A percentile compares a stretch with the other conserved stretches of the same genome.
Conservation (phyloP, 2,329 filamentous ascomycete species). For the Botrytis sinoallii region DNA sequence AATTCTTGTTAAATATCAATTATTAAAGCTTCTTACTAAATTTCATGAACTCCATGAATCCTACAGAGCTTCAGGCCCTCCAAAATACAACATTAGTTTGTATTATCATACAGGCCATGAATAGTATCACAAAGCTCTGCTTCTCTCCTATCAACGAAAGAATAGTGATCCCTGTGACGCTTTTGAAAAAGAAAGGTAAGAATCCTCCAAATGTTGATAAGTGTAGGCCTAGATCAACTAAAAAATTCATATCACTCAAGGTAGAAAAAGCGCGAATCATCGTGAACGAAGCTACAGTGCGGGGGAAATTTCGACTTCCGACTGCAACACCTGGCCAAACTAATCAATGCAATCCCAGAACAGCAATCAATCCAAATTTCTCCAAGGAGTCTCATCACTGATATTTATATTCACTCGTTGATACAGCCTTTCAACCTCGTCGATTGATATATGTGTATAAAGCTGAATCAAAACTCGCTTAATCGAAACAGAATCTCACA, state of each 20-base stretch:
- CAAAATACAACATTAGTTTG: neutral
- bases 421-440: neutral
- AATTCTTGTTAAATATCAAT: neutral
- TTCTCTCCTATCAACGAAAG: neutral
- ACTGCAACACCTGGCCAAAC: neutral
- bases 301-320: neutral
- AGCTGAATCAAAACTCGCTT: neutral
- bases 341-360: neutral
- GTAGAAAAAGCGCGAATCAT: neutral
- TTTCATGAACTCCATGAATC: neutral
- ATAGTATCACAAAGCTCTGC: neutral
- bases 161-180: neutral
- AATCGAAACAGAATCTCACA: neutral
- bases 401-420: neutral
- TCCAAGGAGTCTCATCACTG: neutral
- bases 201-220: neutral
- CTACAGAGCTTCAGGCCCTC: fast-evolving
- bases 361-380: neutral
- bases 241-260: neutral
- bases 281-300: neutral
- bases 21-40: neutral
- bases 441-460: neutral
- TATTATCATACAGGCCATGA: neutral
- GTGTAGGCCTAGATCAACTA: neutral
- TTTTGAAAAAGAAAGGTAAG: neutral